Conservation (phyloP, 2,329 filamentous ascomycete genomes). For the Xylariaceae sp. region DNA sequence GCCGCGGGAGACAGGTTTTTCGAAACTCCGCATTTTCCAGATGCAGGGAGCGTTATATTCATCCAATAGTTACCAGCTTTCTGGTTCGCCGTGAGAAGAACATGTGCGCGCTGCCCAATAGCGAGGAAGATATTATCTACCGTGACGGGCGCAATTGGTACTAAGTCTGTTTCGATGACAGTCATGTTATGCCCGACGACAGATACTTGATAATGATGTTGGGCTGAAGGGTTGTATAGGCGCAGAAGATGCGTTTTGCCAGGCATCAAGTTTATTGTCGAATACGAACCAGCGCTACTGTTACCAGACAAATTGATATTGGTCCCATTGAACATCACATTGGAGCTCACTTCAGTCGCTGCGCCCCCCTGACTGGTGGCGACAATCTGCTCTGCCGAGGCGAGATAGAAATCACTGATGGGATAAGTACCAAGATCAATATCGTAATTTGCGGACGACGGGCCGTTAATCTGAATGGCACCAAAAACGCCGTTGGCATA, state of each 20-base stretch:
- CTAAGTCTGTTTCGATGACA: constrained; percentile 2
- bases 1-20: not conserved
- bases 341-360: constrained; percentile 30
- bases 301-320: constrained; percentile 27
- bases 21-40: constrained; percentile 1
- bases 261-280: constrained; percentile 32
- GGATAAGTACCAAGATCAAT: constrained; percentile 50
- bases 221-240: constrained; percentile 50
- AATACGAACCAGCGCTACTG: constrained; percentile 30
- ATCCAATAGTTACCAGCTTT: constrained; percentile 46
- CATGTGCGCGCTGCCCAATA: constrained; percentile 5
- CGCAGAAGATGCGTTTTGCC: constrained; percentile 48
- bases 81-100: constrained; percentile 30
- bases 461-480: constrained; percentile 45
- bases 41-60: not conserved
- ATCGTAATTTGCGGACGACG: constrained; percentile 42
- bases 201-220: constrained; percentile 48
- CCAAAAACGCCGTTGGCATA: constrained; percentile 47
- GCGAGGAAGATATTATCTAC: constrained; percentile 2
- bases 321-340: constrained; percentile 45
- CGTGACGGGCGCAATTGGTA: not conserved
- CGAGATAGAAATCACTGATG: constrained; percentile 51
- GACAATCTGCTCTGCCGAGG: constrained; percentile 1
- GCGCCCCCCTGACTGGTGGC: constrained; percentile 14
- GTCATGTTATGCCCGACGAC: constrained; percentile 27